Evolutionary conservation across 257 asterid genomes (phyloP).

Genomic region (Perilla frutescens): DNA sequence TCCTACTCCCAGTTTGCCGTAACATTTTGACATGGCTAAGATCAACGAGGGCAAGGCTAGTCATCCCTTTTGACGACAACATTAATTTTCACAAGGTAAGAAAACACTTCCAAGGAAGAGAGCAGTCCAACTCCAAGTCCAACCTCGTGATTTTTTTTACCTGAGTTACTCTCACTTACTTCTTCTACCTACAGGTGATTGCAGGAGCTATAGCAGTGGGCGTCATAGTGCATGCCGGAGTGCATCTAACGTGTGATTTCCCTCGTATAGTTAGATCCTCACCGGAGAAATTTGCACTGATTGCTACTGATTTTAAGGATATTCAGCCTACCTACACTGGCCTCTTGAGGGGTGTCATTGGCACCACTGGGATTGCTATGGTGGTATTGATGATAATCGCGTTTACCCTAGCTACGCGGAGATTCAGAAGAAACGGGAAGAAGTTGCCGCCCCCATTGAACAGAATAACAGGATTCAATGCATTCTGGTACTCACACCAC

Average conservation of each 20-base stretch:
- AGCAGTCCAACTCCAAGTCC: too few species aligned
- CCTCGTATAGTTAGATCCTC: slow-evolving; percentile 65
- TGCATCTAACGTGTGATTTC: slow-evolving; percentile 77
- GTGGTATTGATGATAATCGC: slow-evolving; percentile 64
- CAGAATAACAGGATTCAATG: slow-evolving; percentile 83
- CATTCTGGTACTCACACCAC: slow-evolving; percentile 97
- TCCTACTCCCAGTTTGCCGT: slow-evolving; percentile 87
- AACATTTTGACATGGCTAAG: slow-evolving; percentile 71
- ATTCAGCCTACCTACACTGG: slow-evolving; percentile 58
- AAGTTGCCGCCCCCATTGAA: slow-evolving; percentile 75
- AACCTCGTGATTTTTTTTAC: too few species aligned
- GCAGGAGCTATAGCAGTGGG: slow-evolving; percentile 75
- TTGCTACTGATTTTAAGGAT: slow-evolving; percentile 67
- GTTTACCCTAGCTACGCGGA: slow-evolving; percentile 75
- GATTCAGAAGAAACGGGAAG: slow-evolving; percentile 65
- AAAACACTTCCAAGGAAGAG: not conserved
- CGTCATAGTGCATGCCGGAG: slow-evolving; percentile 66
- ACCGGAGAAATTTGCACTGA: slow-evolving; percentile 63
- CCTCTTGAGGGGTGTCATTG: slow-evolving; percentile 55
- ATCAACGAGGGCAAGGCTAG: slow-evolving; percentile 68
- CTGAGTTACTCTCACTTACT: not conserved
- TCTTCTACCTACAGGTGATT: slow-evolving; percentile 43
- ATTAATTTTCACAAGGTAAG: slow-evolving; percentile 74
- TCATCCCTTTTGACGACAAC: slow-evolving; percentile 85
- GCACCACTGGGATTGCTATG: slow-evolving; percentile 73